phyloP scores from a whole-genome alignment of 805 yeast species.

The Kuraishia ogatae region DNA sequence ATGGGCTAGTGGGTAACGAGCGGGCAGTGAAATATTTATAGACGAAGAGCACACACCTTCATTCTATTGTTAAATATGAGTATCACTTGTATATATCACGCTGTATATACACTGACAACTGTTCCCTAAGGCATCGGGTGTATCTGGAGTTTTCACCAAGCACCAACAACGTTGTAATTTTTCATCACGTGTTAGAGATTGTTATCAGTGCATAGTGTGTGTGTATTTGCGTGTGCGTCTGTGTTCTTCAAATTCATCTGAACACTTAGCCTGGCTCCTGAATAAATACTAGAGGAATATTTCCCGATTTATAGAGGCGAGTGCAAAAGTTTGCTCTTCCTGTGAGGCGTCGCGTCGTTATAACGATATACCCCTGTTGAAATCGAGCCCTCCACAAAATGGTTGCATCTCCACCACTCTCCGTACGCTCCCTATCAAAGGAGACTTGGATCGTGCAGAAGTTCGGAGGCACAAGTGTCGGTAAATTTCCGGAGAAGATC shows the following conservation, averaged over 20 bases:
- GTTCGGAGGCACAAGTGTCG: constrained; percentile 96
- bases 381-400: not conserved
- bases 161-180: too few relatives aligned
- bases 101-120: too few relatives aligned
- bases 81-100: not conserved
- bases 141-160: too few relatives aligned
- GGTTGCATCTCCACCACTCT: not conserved
- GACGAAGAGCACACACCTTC: not conserved
- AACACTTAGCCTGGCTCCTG: too few relatives aligned
- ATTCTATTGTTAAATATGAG: too few relatives aligned
- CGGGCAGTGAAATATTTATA: not conserved
- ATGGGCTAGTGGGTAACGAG: not conserved
- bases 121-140: not conserved
- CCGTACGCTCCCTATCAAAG: constrained; percentile 1
- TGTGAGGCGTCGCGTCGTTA: too few relatives aligned
- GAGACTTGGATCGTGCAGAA: constrained; percentile 77
- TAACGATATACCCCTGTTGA: too few relatives aligned
- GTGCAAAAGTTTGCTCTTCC: too few relatives aligned
- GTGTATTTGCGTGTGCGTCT: not conserved
- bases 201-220: not conserved
- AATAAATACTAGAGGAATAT: too few relatives aligned
- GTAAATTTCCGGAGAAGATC: constrained; percentile 83
- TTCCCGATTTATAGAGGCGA: too few relatives aligned
- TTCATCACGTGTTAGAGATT: not conserved
- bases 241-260: too few relatives aligned